Conservation (phyloP, 306 rosid species). For the Sicyos edulis region DNA sequence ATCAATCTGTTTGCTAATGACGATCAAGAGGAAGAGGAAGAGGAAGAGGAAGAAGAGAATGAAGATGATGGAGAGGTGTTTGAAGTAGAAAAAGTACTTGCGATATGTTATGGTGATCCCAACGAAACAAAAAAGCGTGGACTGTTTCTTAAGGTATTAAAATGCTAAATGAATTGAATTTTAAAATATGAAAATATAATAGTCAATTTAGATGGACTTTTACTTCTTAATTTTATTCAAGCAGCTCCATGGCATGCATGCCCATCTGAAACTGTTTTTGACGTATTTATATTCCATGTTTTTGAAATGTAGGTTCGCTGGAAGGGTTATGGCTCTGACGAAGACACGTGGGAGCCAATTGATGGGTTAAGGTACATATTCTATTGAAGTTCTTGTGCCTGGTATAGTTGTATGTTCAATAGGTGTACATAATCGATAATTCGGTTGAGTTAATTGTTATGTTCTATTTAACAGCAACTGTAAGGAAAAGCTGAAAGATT, state of each 20-base stretch:
- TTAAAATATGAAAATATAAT: too few species aligned
- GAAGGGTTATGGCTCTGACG: conserved; percentile 64
- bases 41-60: conserved; percentile 8
- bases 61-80: conserved; percentile 35
- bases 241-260: neutral
- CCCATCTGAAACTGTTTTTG: neutral
- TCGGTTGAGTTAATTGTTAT: neutral
- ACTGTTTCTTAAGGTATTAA: conserved; percentile 53
- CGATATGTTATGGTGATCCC: conserved; percentile 54
- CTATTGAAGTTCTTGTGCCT: neutral
- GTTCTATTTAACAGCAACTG: conserved; percentile 44
- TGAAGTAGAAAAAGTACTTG: conserved; percentile 52
- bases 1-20: conserved; percentile 25
- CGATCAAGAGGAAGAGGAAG: conserved; percentile 24
- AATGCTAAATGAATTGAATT: neutral
- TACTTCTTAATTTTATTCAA: too few species aligned
- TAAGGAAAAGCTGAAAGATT: conserved; percentile 35
- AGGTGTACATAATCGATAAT: neutral
- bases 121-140: conserved; percentile 28
- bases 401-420: neutral
- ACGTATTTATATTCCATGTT: neutral
- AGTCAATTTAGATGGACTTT: too few species aligned
- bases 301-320: conserved; percentile 47
- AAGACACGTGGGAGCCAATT: conserved; percentile 79
- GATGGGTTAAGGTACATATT: conserved; percentile 42